Conservation (phyloP, 768 basidiomycete species). For the Termitomyces sp. region DNA sequence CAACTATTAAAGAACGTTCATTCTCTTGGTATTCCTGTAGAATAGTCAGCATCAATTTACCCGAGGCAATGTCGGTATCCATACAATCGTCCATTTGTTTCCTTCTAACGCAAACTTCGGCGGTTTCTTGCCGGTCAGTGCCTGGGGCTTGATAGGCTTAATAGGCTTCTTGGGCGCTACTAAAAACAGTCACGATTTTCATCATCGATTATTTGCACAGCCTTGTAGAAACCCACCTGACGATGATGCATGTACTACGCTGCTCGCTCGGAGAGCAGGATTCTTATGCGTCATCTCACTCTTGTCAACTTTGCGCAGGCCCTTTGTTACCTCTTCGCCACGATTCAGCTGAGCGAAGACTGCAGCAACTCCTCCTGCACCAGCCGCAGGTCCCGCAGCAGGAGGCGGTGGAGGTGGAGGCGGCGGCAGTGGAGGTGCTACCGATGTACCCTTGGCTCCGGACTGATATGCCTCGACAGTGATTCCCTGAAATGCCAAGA, state of each 20-base stretch:
- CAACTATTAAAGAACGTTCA: constrained; percentile 65
- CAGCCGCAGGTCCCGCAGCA: constrained; percentile 37
- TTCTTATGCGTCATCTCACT: constrained; percentile 99
- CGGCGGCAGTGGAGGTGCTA: constrained; percentile 50
- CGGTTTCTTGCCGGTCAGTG: constrained; percentile 87
- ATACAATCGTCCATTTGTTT: constrained; percentile 89
- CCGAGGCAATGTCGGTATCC: constrained; percentile 17
- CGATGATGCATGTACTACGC: constrained; percentile 35
- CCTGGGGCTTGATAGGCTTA: constrained; percentile 82
- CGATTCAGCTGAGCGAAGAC: constrained; percentile 91
- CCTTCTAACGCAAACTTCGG: constrained; percentile 86
- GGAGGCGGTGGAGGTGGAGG: constrained; percentile 53
- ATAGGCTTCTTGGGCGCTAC: constrained; percentile 58
- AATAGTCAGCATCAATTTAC: neutral
- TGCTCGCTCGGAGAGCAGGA: constrained; percentile 72
- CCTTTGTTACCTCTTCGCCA: constrained; percentile 86
- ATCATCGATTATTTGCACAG: neutral
- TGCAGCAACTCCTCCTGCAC: constrained; percentile 59
- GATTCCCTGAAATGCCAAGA: constrained; percentile 42
- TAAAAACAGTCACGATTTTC: neutral
- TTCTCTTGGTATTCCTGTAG: constrained; percentile 89
- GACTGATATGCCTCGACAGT: constrained; percentile 51
- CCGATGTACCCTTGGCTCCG: constrained; percentile 19
- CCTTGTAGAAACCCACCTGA: constrained; percentile 19
- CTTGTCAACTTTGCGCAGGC: constrained; percentile 89